Evolutionary conservation across 257 asterid genomes (phyloP), one percentile per base, ranked within the genome.

Genomic region (Lycium ferocissimum): DNA sequence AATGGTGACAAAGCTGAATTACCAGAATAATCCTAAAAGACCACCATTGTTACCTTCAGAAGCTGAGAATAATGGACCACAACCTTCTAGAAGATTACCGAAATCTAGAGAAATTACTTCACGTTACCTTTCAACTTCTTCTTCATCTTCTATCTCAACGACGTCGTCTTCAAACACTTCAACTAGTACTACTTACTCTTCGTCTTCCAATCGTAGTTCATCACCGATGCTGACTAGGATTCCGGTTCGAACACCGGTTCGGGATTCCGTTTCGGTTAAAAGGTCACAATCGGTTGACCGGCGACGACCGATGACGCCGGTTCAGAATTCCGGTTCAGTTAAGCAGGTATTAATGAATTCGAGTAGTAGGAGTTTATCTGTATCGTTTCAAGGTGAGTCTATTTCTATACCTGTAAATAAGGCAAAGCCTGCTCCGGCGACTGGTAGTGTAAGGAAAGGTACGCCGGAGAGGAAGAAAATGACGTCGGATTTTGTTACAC

Each of bases 351-450:
- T 89, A 26, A 26, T 26, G 89, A 85, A 88, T 78, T 92, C 98
- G 13, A 86, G 92, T 80, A 88, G 92, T 80, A 88, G 97, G 91
- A 92, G 95, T 81, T 87, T 92, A 56, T 93, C 98, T 0, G 97
- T 92, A 35, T 94, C 99, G 58, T 94, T 95, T 91, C 98, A 94
- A 89, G 98, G 99, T 62, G 92, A 92, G 67, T 88, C 98, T 87
- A 90, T 89, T 67, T 86, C 94, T 10, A 43, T 88, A 79, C 91
- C 93, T 66, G 88, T 85, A 87, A 88, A 92, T 90, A 93, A 89
- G 89, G 93, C 86, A 33, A 94, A 92, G 86, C 91, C 92, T 22
- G 89, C 93, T 81, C 91, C 94, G 12, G 73, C 88, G 7, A 54
- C 87, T 38, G 78, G 89, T 73, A 80, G 75, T 82, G 84, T 86